Conservation (phyloP, 108 stramenopile species). For the Discostella pseudostelligera region DNA sequence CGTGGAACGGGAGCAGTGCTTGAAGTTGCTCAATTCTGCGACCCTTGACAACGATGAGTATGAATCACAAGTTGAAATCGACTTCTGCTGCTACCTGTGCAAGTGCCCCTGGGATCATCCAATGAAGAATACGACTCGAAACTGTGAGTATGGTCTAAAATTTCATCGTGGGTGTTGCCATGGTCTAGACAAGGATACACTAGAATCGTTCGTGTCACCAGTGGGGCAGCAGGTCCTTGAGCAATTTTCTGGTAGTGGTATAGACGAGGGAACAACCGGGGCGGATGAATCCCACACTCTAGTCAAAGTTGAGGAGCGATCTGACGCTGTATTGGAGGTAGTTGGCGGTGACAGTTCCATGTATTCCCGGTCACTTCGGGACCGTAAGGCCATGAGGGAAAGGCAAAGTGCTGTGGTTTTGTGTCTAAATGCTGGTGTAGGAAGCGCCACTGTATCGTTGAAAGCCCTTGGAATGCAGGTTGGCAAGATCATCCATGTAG, state of each 20-base stretch:
- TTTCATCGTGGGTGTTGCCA: constrained; percentile 37
- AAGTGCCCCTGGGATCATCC: constrained; percentile 11
- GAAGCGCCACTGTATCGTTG: constrained; percentile 22
- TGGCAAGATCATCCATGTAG: constrained; percentile 51
- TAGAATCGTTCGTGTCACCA: constrained; percentile 22
- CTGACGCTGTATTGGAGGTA: neutral
- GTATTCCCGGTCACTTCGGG: neutral
- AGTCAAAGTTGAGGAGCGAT: neutral
- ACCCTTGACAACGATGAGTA: constrained; percentile 6
- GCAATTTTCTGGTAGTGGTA: neutral
- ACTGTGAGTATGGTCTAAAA: constrained; percentile 15
- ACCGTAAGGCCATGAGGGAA: neutral
- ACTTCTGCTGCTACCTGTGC: constrained; percentile 39
- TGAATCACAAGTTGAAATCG: constrained; percentile 9
- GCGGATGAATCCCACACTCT: constrained; percentile 6
- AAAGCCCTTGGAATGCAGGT: constrained; percentile 16
- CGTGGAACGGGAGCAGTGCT: neutral
- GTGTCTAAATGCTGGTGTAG: constrained; percentile 33
- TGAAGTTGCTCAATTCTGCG: neutral
- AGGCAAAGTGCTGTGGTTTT: constrained; percentile 19
- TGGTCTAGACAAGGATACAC: constrained; percentile 1
- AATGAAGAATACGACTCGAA: constrained; percentile 2
- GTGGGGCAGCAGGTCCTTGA: constrained; percentile 10
- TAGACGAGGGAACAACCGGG: neutral
- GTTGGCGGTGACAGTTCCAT: constrained; percentile 1